Base-by-base conservation (phyloP, 441 rosid genomes). In the Syzygium syzygioides region DNA sequence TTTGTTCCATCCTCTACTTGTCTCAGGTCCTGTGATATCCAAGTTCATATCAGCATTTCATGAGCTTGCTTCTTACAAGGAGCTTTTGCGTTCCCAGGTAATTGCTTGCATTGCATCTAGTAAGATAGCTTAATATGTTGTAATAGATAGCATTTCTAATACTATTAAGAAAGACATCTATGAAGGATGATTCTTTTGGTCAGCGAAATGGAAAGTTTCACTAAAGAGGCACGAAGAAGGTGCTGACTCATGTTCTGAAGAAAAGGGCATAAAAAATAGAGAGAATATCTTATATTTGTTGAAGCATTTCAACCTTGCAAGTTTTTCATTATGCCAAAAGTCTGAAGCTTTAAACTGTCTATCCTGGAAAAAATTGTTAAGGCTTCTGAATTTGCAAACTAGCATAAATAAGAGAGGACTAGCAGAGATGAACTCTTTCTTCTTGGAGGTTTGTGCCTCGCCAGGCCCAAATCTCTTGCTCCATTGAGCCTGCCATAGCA, bases 31-130 rank as follows among this genome's bases (percentile, higher is more conserved):
- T 3, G 95, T 97, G 88, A 92, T 97, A 84, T 93, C 97, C 84
- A 96, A 94, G 93, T 97, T 97, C 91, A 87, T 94, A 89, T 93
- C 93, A 92, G 94, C 95, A 53, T 94, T 97, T 91, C 96, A 93
- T 59, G 99, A 97, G 93, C 94, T 97, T 93, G 93, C 97, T 90
- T 91, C 96, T 71, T 95, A 94, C 87, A 96, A 96, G 91, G 99
- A 97, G 95, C 94, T 97, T 91, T 96, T 97, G 86, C 94, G 94
- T 92, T 95, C 99, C 88, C 97, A 97, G 93, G 98, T 97, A 92
- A 94, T 96, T 93, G 57, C 90, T 91, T 80, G 87, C 85, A 62
- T 87, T 90, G 87, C 87, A 41, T 85, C 66, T 54, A 41, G 45
- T 13, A 55, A 30, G 86, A 85, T 85, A 20, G 60, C 28, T 52